Percentiles rank a stretch among this genome's conserved stretches.
These are phyloP conservation scores for Cornus florida DNA, from an alignment of 148 eudicot species.

Conservation along the genomic window DNA sequence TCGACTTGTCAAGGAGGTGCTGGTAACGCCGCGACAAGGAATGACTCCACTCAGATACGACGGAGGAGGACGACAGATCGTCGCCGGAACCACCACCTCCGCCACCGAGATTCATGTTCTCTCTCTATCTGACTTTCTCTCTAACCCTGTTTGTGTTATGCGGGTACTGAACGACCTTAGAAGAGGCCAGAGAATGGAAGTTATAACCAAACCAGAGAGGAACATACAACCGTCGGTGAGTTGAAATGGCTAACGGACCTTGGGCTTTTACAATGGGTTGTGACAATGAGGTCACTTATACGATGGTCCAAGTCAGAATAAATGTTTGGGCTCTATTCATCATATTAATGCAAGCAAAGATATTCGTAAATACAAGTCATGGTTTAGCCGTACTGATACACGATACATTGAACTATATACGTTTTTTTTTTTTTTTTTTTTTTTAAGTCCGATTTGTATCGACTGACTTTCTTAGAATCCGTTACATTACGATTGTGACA, in stretches of 20 bases:
- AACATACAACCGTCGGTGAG: not conserved
- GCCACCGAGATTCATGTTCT: conserved; percentile 29
- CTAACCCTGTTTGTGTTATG: not conserved
- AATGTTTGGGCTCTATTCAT: not conserved
- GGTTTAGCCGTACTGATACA: no score
- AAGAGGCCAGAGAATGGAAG: not conserved
- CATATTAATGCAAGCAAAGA: no score
- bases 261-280: not conserved
- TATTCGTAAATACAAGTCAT: no score
- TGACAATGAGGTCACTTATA: not conserved
- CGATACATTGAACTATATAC: no score
- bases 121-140: not conserved
- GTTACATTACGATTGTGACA: no score
- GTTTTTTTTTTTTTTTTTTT: no score
- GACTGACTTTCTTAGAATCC: no score
- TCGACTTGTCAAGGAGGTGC: conserved; percentile 49
- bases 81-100: conserved; percentile 24
- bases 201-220: not conserved
- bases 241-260: not conserved
- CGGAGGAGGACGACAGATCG: conserved; percentile 22
- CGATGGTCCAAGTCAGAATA: not conserved
- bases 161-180: not conserved
- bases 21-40: conserved; percentile 41
- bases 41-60: conserved; percentile 22
- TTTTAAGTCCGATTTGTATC: no score